These are phyloP conservation scores for Nigrograna mackinnonii DNA, from an alignment of 2,329 filamentous ascomycete genomes.

Conservation along the genomic window DNA sequence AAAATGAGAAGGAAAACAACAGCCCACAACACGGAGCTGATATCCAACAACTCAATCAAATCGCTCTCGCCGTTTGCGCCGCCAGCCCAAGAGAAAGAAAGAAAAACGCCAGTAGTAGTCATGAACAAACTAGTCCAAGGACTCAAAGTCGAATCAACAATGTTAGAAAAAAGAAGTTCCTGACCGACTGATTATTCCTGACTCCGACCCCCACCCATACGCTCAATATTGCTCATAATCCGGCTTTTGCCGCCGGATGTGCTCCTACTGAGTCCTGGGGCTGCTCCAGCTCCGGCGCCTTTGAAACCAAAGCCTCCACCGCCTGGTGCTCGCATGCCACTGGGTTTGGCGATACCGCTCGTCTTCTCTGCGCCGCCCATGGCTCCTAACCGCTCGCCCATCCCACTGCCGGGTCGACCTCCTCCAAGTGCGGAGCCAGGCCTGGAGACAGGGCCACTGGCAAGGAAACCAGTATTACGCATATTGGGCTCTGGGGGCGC, in stretches of 20 bases:
- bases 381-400: conserved; percentile 24
- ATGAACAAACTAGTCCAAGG: no score
- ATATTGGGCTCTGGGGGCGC: conserved; percentile 18
- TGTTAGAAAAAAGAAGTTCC: no score
- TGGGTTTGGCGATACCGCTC: conserved; percentile 46
- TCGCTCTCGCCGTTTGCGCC: no score
- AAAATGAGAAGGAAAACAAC: no score
- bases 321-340: conserved; percentile 65
- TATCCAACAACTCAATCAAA: no score
- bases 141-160: no score
- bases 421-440: conserved; percentile 29
- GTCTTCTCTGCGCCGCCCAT: conserved; percentile 13
- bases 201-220: conserved; percentile 67
- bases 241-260: conserved; percentile 61
- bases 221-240: conserved; percentile 84
- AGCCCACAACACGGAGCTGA: no score
- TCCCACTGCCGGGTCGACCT: conserved; percentile 26
- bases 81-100: no score
- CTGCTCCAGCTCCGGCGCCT: conserved; percentile 21
- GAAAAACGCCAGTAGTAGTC: no score
- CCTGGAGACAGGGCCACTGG: conserved; percentile 21
- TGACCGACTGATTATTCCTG: no score
- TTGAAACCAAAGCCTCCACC: conserved; percentile 38
- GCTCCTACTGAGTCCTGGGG: conserved; percentile 31
- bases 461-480: conserved; percentile 36